Percentiles rank a stretch among this genome's conserved stretches.
Evolutionary conservation across 495 filamentous ascomycete genomes (phyloP).

Genomic region (Penicillium pulvis): DNA sequence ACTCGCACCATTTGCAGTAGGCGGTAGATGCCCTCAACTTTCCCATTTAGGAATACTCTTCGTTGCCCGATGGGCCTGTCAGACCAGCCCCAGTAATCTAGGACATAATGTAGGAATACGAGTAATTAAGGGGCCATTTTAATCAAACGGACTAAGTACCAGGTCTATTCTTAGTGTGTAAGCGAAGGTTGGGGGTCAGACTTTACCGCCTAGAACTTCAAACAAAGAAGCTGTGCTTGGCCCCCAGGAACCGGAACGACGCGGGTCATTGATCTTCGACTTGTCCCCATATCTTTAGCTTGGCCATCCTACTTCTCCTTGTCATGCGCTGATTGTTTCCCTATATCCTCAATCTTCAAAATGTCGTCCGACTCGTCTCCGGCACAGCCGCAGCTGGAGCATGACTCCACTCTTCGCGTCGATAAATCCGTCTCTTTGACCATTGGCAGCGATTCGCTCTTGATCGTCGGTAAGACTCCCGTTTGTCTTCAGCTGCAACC

Average conservation of each 20-base stretch:
- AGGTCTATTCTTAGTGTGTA: neutral
- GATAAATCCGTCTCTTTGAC: constrained; percentile 63
- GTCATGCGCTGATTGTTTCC: neutral
- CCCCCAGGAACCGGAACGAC: constrained; percentile 8
- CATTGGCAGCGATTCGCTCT: constrained; percentile 63
- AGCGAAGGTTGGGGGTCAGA: neutral
- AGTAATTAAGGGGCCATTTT: neutral
- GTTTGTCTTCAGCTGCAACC: neutral
- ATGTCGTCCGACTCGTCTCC: constrained; percentile 22
- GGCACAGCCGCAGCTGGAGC: constrained; percentile 28
- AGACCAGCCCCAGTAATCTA: neutral
- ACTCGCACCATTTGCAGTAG: neutral
- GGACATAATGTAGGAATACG: neutral
- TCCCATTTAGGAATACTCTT: neutral
- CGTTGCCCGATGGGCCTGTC: no score
- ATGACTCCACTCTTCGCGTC: constrained; percentile 53
- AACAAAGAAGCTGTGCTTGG: constrained; percentile 2
- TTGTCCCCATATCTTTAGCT: constrained; percentile 13
- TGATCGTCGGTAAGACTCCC: constrained; percentile 57
- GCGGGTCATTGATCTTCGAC: constrained; percentile 1
- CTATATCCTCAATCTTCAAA: constrained; percentile 28
- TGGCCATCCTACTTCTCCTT: neutral
- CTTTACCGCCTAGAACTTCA: neutral
- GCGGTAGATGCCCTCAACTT: neutral
- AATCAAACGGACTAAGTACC: neutral